A percentile compares a stretch with the other conserved stretches of the same genome.
Evolutionary conservation across 495 filamentous ascomycete genomes (phyloP).

Genomic region (Paragyromitra xinjiangensis): DNA sequence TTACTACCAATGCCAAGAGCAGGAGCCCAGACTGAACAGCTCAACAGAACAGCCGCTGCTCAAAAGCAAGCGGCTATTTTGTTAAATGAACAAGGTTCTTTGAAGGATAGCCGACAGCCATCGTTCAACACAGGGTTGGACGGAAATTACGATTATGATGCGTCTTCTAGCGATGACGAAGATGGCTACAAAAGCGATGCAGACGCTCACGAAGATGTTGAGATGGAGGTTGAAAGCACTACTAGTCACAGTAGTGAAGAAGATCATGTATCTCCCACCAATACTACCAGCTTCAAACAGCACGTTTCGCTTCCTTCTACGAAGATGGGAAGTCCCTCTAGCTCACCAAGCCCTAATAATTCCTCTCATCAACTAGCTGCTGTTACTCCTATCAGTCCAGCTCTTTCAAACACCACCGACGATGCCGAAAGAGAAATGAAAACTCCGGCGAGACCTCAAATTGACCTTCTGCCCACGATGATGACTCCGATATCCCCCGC

Average conservation of each 20-base stretch:
- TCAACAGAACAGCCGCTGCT: not conserved
- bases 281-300: conserved; percentile 31
- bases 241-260: conserved; percentile 43
- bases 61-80: conserved; percentile 3
- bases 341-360: conserved; percentile 9
- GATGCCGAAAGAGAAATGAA: conserved; percentile 30
- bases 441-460: conserved; percentile 21
- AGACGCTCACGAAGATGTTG: conserved; percentile 46
- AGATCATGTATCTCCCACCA: conserved; percentile 28
- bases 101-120: conserved; percentile 19
- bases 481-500: conserved; percentile 40
- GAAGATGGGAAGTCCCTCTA: conserved; percentile 20
- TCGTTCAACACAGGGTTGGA: conserved; percentile 41
- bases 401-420: conserved; percentile 23
- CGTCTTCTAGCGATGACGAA: conserved; percentile 51
- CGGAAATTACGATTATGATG: conserved; percentile 48
- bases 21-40: not conserved
- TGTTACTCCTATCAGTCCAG: conserved; percentile 30
- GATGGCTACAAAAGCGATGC: conserved; percentile 54
- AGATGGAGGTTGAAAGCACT: conserved; percentile 51
- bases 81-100: conserved; percentile 9
- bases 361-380: conserved; percentile 8
- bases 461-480: conserved; percentile 15
- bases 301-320: conserved; percentile 10
- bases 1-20: conserved; percentile 2